Base-by-base conservation (phyloP, 495 filamentous ascomycete genomes). In the Trichoderma virens region DNA sequence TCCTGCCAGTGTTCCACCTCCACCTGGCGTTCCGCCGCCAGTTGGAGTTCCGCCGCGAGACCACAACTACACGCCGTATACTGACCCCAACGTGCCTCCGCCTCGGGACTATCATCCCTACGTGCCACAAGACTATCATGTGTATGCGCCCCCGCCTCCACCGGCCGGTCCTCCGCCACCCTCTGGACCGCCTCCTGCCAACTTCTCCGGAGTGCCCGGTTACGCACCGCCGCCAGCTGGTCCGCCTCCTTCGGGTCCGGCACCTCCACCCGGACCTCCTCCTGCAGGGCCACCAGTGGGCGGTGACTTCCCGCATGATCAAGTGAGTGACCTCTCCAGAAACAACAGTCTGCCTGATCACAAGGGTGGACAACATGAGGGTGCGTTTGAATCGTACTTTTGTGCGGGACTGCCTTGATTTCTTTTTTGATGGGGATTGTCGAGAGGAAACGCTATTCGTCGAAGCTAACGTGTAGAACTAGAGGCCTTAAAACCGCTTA, bases 1-100 rank as follows among this genome's bases (percentile, higher is more conserved):
- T n/a, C n/a, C n/a, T n/a, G n/a, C n/a, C n/a, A n/a, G n/a, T n/a
- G n/a, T n/a, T n/a, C 41, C 39, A 2, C 39, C 70, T 45, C 61
- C 61, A 13, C 8, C n/a, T 3, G 39, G 8, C 35, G 9, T n/a
- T 27, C 60, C 60, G 60, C 60, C 60, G 30, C 30, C 60, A 23
- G 34, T 16, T 20, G 41, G n/a, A n/a, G 61, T 79, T 79, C 69
- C 80, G 71, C 5, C 74, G 75, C 25, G 78, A 76, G 61, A 66
- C 76, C 68, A 67, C 64, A 3, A 72, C 73, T 18, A 74, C 67
- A 7, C 65, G 71, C 43, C 77, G 79, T 62, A 65, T 79, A 16
- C 68, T 64, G 64, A 56, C 47, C 47, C 47, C 25, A 56, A 2
- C 3, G 47, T 56, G 25, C 47, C 47, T 20, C 20, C 9, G 23